Evolutionary conservation across 306 rosid species (phyloP).

Genomic region (Acacia crassicarpa): DNA sequence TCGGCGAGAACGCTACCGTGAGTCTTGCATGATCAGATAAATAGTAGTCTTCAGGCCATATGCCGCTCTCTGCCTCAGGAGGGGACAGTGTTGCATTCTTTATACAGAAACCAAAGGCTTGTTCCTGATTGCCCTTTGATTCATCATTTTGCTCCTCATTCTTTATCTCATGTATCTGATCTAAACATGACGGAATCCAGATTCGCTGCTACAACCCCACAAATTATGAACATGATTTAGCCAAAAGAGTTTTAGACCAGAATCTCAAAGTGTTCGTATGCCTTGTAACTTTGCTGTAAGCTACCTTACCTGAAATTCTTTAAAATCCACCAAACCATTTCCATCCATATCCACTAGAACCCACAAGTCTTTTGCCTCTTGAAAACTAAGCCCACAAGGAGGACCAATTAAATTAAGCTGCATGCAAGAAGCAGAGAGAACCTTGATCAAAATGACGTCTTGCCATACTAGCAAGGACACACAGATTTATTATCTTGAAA

Average conservation of each 20-base stretch:
- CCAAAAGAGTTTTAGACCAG: not conserved
- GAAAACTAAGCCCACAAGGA: slow-evolving; percentile 59
- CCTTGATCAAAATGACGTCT: slow-evolving; percentile 7
- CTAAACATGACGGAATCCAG: slow-evolving; percentile 62
- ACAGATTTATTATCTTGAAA: not conserved
- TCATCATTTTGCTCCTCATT: slow-evolving; percentile 31
- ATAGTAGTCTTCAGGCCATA: slow-evolving; percentile 88
- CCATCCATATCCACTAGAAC: slow-evolving; percentile 64
- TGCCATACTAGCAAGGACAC: not conserved
- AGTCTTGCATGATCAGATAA: slow-evolving; percentile 95
- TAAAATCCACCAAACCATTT: slow-evolving; percentile 60
- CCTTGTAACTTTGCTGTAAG: not conserved
- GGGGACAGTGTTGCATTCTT: slow-evolving; percentile 87
- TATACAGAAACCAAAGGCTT: slow-evolving; percentile 72
- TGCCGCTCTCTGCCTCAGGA: slow-evolving; percentile 90
- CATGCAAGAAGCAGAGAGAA: slow-evolving; percentile 5
- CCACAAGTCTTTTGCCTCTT: slow-evolving; percentile 76
- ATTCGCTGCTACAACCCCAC: slow-evolving; percentile 68
- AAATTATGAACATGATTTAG: slow-evolving; percentile 21
- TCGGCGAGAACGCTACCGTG: slow-evolving; percentile 82
- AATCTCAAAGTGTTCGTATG: not conserved
- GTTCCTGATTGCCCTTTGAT: slow-evolving; percentile 49
- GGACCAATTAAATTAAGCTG: slow-evolving; percentile 80
- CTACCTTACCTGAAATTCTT: slow-evolving; percentile 65
- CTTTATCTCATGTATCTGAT: slow-evolving; percentile 46